Evolutionary conservation across 306 rosid genomes (phyloP).

Genomic region (Gastrolobium villosum): DNA sequence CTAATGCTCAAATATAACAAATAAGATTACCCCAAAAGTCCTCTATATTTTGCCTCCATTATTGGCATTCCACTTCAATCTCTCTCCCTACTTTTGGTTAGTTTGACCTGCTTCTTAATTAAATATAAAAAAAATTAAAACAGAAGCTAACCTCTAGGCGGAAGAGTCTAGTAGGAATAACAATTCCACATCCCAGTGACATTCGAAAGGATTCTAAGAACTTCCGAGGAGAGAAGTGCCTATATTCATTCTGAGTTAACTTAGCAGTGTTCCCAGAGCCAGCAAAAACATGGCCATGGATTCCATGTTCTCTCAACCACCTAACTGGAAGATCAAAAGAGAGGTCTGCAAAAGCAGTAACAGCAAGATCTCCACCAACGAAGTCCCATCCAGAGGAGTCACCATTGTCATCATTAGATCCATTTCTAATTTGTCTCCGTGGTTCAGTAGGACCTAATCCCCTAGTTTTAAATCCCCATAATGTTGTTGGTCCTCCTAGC

Average conservation of each 20-base stretch:
- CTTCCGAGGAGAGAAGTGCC: constrained; percentile 61
- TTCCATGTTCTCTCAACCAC: constrained; percentile 85
- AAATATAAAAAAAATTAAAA: constrained; percentile 36
- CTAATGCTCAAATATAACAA: constrained; percentile 22
- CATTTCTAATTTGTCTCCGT: constrained; percentile 62
- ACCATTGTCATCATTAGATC: constrained; percentile 51
- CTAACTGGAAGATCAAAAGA: constrained; percentile 85
- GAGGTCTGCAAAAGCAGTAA: constrained; percentile 88
- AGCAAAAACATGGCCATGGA: constrained; percentile 87
- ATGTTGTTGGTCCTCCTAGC: constrained; percentile 80
- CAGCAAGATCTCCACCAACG: constrained; percentile 93
- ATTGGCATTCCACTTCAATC: constrained; percentile 25
- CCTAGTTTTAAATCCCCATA: constrained; percentile 90
- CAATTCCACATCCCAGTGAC: constrained; percentile 84
- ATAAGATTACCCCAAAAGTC: constrained; percentile 21
- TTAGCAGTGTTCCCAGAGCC: constrained; percentile 85
- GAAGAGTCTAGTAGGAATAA: constrained; percentile 79
- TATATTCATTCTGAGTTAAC: constrained; percentile 77
- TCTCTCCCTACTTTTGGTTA: constrained; percentile 30
- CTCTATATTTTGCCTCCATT: constrained; percentile 9
- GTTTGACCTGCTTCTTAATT: constrained; percentile 1
- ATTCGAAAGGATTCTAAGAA: constrained; percentile 76
- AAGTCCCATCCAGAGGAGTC: constrained; percentile 65
- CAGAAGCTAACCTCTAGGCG: constrained; percentile 82
- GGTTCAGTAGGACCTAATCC: constrained; percentile 87